Conservation (phyloP, 768 basidiomycete species). For the Flagelloscypha sp. region DNA sequence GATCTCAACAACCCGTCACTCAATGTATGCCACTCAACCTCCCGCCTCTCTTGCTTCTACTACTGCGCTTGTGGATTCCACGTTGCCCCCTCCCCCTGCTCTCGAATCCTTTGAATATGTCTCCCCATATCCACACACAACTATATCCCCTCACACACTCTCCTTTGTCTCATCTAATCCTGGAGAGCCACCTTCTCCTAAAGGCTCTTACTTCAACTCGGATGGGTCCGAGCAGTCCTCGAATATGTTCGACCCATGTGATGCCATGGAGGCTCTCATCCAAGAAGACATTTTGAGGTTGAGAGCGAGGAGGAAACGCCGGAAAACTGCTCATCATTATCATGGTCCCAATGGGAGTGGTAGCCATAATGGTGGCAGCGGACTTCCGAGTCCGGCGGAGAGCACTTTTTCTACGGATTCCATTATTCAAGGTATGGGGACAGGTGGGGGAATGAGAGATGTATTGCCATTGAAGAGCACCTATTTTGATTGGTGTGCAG, state of each 20-base stretch:
- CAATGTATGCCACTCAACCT: constrained; percentile 21
- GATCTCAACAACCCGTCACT: no score
- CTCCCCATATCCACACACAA: constrained; percentile 62
- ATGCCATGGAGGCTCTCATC: constrained; percentile 83
- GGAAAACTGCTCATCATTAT: constrained; percentile 28
- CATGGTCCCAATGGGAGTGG: no score
- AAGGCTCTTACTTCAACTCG: constrained; percentile 22
- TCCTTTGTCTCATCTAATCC: constrained; percentile 17
- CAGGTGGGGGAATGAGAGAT: constrained; percentile 74
- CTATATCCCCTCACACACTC: constrained; percentile 12
- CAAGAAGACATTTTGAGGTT: constrained; percentile 94
- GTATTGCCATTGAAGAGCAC: constrained; percentile 83
- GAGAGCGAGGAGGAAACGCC: constrained; percentile 51
- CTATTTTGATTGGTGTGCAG: constrained; percentile 93
- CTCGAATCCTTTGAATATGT: constrained; percentile 70
- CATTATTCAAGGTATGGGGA: constrained; percentile 69
- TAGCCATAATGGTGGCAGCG: constrained; percentile 30
- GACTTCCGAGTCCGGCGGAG: constrained; percentile 59
- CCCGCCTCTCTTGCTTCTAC: constrained; percentile 14
- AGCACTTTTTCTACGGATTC: constrained; percentile 77
- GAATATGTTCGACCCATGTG: constrained; percentile 61
- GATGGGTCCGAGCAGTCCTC: constrained; percentile 26
- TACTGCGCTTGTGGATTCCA: constrained; percentile 32
- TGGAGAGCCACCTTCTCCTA: constrained; percentile 12
- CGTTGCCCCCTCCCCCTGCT: constrained; percentile 71